Evolutionary conservation across 257 asterid genomes (phyloP).

Genomic region (Scutellaria minor): DNA sequence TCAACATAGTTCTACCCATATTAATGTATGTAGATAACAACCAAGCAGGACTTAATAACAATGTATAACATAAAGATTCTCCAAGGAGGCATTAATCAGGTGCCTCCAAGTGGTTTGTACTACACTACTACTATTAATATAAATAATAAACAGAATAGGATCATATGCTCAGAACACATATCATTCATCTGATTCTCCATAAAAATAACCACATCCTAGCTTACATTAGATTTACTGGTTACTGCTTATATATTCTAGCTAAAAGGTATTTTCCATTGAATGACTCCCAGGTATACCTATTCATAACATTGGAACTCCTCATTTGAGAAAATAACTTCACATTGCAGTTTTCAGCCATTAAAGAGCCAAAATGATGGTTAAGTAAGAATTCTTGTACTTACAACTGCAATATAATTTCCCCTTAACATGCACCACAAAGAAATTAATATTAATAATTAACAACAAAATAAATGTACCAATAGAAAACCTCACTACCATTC

Average conservation of each 20-base stretch:
- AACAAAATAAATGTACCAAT: conserved; percentile 23
- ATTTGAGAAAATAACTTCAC: neutral
- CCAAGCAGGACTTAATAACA: neutral
- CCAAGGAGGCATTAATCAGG: conserved; percentile 1
- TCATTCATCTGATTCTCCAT: conserved; percentile 2
- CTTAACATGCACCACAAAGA: neutral
- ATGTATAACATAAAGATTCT: neutral
- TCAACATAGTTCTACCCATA: neutral
- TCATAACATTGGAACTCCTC: neutral
- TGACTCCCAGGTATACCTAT: neutral
- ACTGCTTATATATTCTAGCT: neutral
- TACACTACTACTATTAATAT: neutral
- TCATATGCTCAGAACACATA: neutral
- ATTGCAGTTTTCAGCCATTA: conserved; percentile 1
- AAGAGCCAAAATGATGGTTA: neutral
- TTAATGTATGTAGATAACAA: neutral
- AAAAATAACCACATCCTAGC: neutral
- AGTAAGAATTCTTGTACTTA: neutral
- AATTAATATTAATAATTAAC: neutral
- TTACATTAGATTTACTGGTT: conserved; percentile 1
- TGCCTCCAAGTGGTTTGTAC: conserved; percentile 6
- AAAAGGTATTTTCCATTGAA: neutral
- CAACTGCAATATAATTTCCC: neutral
- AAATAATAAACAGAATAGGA: neutral
- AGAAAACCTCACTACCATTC: neutral